Percentiles rank a stretch among this genome's conserved stretches.
phyloP scores from a whole-genome alignment of 1,139 yeast species.

The Scheffersomyces cryptocercus region DNA sequence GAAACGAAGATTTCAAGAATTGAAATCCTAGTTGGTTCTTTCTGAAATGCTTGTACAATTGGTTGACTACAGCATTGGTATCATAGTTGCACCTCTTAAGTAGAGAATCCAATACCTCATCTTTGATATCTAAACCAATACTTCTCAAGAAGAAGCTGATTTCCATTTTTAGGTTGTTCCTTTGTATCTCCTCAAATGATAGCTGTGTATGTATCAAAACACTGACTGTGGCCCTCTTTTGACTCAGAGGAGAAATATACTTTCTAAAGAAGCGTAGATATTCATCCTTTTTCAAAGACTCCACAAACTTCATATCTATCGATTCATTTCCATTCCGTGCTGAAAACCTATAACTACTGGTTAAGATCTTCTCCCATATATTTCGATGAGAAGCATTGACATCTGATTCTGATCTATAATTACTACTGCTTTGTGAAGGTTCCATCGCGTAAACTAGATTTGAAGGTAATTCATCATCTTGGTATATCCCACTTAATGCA shows the following conservation, averaged over 20 bases:
- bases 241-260: constrained; percentile 39
- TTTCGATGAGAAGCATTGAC: constrained; percentile 42
- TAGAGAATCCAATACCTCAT: constrained; percentile 33
- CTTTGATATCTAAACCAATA: constrained; percentile 44
- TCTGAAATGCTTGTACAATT: constrained; percentile 37
- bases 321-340: constrained; percentile 34
- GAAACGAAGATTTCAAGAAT: neutral
- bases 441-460: constrained; percentile 21
- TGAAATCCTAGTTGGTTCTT: neutral
- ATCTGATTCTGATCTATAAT: constrained; percentile 21
- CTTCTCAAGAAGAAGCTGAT: constrained; percentile 39
- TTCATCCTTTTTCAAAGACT: constrained; percentile 22
- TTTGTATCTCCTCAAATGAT: constrained; percentile 26
- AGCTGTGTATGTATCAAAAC: constrained; percentile 37
- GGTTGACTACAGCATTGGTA: constrained; percentile 31
- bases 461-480: constrained; percentile 15
- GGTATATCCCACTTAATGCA: constrained; percentile 17
- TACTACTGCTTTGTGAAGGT: constrained; percentile 28
- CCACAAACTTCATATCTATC: constrained; percentile 27
- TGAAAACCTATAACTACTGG: constrained; percentile 38
- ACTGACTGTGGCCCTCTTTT: constrained; percentile 25
- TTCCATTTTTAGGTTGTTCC: constrained; percentile 33
- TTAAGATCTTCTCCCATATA: constrained; percentile 50
- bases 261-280: constrained; percentile 32
- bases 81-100: constrained; percentile 35